Evolutionary conservation across 192 early-diverging fungal genomes (phyloP).

Genomic region (Entophlyctis helioformis): DNA sequence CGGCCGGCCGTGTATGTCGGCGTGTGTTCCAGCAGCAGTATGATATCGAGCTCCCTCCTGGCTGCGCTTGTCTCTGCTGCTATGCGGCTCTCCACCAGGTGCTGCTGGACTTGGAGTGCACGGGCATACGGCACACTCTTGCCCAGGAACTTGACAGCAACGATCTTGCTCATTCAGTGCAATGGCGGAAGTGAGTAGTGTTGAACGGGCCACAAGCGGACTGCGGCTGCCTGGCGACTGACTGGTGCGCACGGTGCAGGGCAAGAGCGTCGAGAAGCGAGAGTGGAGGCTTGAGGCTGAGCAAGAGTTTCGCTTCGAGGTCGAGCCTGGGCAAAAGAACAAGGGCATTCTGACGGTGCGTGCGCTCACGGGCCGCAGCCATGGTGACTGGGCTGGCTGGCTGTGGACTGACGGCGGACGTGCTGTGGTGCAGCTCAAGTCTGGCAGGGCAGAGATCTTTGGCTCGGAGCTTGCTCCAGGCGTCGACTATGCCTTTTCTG

Average conservation of each 20-base stretch:
- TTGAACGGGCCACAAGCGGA: no score
- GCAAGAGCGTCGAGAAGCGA: no score
- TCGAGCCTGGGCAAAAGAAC: constrained; percentile 43
- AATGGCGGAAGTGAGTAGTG: no score
- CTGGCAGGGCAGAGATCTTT: constrained; percentile 85
- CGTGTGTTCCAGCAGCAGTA: constrained; percentile 58
- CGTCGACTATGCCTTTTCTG: constrained; percentile 65
- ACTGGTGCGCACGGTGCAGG: no score
- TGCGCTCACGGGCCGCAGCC: neutral
- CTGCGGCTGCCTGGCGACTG: no score
- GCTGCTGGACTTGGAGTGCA: constrained; percentile 48
- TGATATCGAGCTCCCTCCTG: constrained; percentile 8
- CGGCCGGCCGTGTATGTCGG: constrained; percentile 90
- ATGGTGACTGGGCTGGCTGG: neutral
- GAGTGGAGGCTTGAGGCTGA: constrained; percentile 45
- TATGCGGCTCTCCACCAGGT: constrained; percentile 35
- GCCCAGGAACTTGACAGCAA: constrained; percentile 5
- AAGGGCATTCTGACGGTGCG: constrained; percentile 62
- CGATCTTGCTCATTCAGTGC: no score
- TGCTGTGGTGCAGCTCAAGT: constrained; percentile 33
- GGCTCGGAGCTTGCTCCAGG: constrained; percentile 84
- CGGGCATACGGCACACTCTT: constrained; percentile 32
- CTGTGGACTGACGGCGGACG: neutral
- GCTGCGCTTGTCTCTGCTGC: neutral
- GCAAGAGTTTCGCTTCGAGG: constrained; percentile 88